Evolutionary conservation across 352 stramenopile species (phyloP).

Genomic region (Peronospora destructor): DNA sequence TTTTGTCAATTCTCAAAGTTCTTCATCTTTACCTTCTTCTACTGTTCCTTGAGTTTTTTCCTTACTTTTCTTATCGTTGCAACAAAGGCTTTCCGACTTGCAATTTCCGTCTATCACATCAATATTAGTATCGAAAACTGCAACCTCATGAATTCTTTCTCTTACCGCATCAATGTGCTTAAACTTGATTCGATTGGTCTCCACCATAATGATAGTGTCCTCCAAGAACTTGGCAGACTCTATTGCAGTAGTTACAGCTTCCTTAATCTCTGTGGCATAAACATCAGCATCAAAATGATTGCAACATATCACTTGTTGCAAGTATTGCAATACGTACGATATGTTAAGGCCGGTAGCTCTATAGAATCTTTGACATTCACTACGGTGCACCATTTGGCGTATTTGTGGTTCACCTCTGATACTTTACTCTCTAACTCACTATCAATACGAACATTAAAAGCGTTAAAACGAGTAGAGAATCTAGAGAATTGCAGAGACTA

Average conservation of each 20-base stretch:
- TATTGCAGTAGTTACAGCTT: slow-evolving; percentile 44
- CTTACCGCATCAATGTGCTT: slow-evolving; percentile 67
- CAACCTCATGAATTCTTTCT: background rate
- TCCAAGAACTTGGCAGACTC: slow-evolving; percentile 79
- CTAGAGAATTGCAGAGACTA: no score
- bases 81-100: slow-evolving; percentile 65
- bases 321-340: slow-evolving; percentile 27
- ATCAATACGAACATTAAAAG: no score
- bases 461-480: no score
- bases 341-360: slow-evolving; percentile 50
- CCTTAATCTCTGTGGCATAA: slow-evolving; percentile 44
- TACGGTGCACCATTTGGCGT: slow-evolving; percentile 60
- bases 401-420: slow-evolving; percentile 58
- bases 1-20: background rate
- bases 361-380: slow-evolving; percentile 42
- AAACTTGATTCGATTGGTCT: slow-evolving; percentile 73
- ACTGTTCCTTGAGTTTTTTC: background rate
- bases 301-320: background rate
- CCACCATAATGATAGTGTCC: slow-evolving; percentile 77
- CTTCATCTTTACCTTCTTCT: no score
- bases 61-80: slow-evolving; percentile 44
- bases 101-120: slow-evolving; percentile 38
- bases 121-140: background rate
- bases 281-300: background rate
- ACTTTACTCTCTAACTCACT: slow-evolving; percentile 71